Percentiles rank a stretch among this genome's conserved stretches.
These are phyloP conservation scores for Amanita pallidorosea DNA, from an alignment of 768 basidiomycete species.

Conservation along the genomic window DNA sequence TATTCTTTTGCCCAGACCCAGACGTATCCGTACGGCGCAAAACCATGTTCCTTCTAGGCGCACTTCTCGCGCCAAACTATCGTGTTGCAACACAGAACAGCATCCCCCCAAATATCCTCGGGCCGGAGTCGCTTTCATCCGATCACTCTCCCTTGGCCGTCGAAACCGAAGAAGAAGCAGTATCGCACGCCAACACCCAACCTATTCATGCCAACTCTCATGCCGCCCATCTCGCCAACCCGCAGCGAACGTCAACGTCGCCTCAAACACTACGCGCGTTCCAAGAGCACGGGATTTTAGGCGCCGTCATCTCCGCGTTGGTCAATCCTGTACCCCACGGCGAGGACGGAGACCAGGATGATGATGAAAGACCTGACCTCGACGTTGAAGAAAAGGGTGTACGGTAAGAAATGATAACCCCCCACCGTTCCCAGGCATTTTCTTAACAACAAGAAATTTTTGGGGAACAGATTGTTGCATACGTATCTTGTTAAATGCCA, in stretches of 20 bases:
- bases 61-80: constrained; percentile 47
- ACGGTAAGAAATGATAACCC: constrained; percentile 24
- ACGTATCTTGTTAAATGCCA: constrained; percentile 37
- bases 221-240: constrained; percentile 48
- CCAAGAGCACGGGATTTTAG: constrained; percentile 30
- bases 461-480: constrained; percentile 30
- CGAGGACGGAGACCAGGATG: constrained; percentile 52
- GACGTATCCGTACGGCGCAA: constrained; percentile 73
- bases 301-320: constrained; percentile 40
- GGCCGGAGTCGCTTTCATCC: constrained; percentile 13
- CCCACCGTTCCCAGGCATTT: not conserved
- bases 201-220: constrained; percentile 68
- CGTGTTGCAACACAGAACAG: constrained; percentile 11
- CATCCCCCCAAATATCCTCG: constrained; percentile 12
- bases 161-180: not conserved
- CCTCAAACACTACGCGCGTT: constrained; percentile 38
- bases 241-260: constrained; percentile 43
- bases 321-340: constrained; percentile 52
- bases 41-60: constrained; percentile 62
- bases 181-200: constrained; percentile 9
- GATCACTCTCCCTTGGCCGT: not conserved
- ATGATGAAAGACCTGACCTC: constrained; percentile 39
- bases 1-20: constrained; percentile 42
- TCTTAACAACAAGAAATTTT: not conserved
- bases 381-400: constrained; percentile 60